Conservation (phyloP, 352 stramenopile species). For the Phytophthora podocarpi region DNA sequence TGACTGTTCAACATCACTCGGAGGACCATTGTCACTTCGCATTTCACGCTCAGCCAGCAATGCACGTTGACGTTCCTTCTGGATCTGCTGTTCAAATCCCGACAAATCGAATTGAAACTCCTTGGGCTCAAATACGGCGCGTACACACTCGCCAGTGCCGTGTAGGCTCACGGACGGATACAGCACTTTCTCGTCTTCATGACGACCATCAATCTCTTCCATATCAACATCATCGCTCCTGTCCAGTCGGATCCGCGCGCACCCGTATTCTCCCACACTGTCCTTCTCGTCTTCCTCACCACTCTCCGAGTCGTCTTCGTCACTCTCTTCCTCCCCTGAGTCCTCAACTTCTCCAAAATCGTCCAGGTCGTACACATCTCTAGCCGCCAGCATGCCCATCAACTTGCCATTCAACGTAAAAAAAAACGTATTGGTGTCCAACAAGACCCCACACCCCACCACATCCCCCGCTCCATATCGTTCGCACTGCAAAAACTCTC, state of each 20-base stretch:
- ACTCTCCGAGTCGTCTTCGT: slow-evolving; percentile 7
- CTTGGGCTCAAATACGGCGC: slow-evolving; percentile 13
- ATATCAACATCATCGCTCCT: slow-evolving; percentile 24
- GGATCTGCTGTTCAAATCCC: slow-evolving; percentile 50
- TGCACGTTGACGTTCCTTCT: slow-evolving; percentile 50
- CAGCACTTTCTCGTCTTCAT: slow-evolving; percentile 34
- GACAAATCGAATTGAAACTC: slow-evolving; percentile 56
- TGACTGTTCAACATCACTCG: slow-evolving; percentile 11
- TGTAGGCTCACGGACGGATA: slow-evolving; percentile 58
- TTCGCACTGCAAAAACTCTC: slow-evolving; percentile 53
- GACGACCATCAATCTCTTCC: slow-evolving; percentile 23
- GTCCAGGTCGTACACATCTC: slow-evolving; percentile 58
- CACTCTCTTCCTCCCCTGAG: slow-evolving; percentile 9
- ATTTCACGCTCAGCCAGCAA: slow-evolving; percentile 30
- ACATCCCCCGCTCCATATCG: slow-evolving; percentile 59
- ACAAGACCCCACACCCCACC: slow-evolving; percentile 60
- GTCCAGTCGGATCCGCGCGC: neutral
- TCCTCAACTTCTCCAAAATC: slow-evolving; percentile 32
- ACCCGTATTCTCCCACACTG: neutral
- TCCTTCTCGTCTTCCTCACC: slow-evolving; percentile 23
- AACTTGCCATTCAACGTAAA: slow-evolving; percentile 71
- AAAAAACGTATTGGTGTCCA: slow-evolving; percentile 73
- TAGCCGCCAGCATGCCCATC: slow-evolving; percentile 48
- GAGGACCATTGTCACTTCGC: neutral
- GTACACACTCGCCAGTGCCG: slow-evolving; percentile 37